These are phyloP conservation scores for Colletotrichum chlorophyti DNA, from an alignment of 2,329 filamentous ascomycete genomes.

Conservation along the genomic window DNA sequence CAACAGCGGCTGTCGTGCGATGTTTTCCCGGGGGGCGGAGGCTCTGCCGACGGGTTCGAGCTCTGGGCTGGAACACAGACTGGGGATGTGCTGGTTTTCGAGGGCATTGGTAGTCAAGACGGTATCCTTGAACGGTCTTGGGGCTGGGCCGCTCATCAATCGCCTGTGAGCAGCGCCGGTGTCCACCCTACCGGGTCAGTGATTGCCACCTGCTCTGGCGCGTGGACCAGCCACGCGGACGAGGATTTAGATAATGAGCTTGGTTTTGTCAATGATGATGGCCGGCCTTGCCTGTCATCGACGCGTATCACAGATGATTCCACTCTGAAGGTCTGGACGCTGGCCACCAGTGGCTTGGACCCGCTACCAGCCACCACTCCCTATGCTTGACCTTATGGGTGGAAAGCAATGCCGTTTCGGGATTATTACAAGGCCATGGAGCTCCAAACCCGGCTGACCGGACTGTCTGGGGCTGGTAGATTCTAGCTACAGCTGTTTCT, in stretches of 20 bases:
- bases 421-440: too few species aligned
- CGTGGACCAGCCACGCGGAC: constrained; percentile 50
- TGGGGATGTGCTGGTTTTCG: constrained; percentile 65
- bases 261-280: constrained; percentile 11
- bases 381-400: too few species aligned
- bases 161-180: constrained; percentile 56
- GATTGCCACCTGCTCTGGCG: constrained; percentile 62
- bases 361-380: too few species aligned
- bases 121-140: constrained; percentile 54
- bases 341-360: neutral
- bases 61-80: constrained; percentile 66
- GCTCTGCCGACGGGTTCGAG: constrained; percentile 55
- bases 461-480: too few species aligned
- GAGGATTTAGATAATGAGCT: constrained; percentile 9
- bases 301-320: constrained; percentile 26
- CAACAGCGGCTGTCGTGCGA: constrained; percentile 65
- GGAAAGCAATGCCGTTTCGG: too few species aligned
- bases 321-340: constrained; percentile 29
- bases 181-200: constrained; percentile 63
- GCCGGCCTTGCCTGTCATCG: constrained; percentile 23
- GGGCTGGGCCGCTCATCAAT: constrained; percentile 55
- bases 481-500: too few species aligned
- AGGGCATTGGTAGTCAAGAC: constrained; percentile 56
- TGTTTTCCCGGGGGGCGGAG: constrained; percentile 52
- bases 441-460: too few species aligned